Conservation (phyloP, 148 eudicot genomes). For the Rhododendron williamsianum region DNA sequence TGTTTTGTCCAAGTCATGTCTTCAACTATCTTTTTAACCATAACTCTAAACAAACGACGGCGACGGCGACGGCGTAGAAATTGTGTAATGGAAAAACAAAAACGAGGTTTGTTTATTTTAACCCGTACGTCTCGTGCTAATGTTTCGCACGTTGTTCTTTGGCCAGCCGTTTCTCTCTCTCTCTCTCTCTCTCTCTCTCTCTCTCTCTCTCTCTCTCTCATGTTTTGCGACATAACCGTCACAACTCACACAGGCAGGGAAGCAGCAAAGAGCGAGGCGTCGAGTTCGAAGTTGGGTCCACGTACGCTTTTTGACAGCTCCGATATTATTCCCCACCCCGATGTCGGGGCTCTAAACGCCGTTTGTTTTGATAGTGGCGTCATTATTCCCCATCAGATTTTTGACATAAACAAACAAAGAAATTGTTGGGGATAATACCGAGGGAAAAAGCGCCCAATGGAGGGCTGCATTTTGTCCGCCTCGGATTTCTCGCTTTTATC, state of each 20-base stretch:
- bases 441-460: conserved; percentile 8
- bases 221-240: not conserved
- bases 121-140: too few relatives aligned
- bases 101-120: too few relatives aligned
- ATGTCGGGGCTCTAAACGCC: not conserved
- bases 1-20: not conserved
- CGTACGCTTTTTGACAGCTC: not conserved
- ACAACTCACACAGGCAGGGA: not conserved
- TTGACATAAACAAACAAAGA: not conserved
- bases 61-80: not conserved
- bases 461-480: conserved; percentile 14
- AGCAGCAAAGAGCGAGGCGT: too few relatives aligned
- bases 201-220: not conserved
- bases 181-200: not conserved
- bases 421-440: conserved; percentile 5
- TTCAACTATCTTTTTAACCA: not conserved
- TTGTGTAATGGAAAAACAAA: not conserved
- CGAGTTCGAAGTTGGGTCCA: not conserved
- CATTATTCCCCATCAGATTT: not conserved
- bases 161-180: conserved; percentile 6
- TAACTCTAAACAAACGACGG: not conserved
- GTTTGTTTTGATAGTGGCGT: not conserved
- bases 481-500: conserved; percentile 18
- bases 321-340: not conserved
- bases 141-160: not conserved